Base-by-base conservation (phyloP, 345 rosid genomes). In the Kernera saxatilis region DNA sequence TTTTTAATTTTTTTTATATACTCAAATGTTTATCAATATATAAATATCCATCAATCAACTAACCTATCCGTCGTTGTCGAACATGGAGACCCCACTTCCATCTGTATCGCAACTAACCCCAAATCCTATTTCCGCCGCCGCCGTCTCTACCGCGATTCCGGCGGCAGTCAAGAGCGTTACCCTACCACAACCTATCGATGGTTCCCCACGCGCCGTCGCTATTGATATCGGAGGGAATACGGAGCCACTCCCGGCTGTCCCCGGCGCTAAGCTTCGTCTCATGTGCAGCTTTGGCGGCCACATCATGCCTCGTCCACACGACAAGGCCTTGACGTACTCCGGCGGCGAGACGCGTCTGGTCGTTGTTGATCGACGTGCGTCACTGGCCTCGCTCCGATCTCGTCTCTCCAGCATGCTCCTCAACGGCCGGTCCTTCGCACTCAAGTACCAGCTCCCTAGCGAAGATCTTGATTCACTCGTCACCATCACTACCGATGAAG, bases 221-320 rank as follows among this genome's bases (percentile, higher is more conserved):
- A 8, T 11, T 6, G 53, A 63, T 44, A 79, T 70, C 17, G 86
- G 87, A 10, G 75, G 76, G 0, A 33, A 54, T 27, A 74, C 68
- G 2, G 87, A 86, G n/a, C 74, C 73, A 12, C 86, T 88, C 10
- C 82, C 86, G 8, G 74, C 82, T 0, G 71, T 89, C 44, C 96
- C 89, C 2, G 85, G 83, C 6, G 74, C 84, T 36, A 90, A 82
- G 75, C 93, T 88, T 64, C 88, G 93, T n/a, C 79, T 93, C 0
- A 90, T 93, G 96, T 90, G 97, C 74, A 88, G 96, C 79, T 88
- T 76, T 35, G 91, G 89, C 5, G 98, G 97, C 19, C 97, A 86
- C 70, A 93, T 93, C 64, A 82, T 93, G 78, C 97, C 97, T 69
- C 93, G 98, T 13, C 96, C 97, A 2, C 96, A 90, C 58, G 89